A percentile compares a stretch with the other conserved stretches of the same genome.
Conservation (phyloP, 306 rosid species). For the Sicyos edulis region DNA sequence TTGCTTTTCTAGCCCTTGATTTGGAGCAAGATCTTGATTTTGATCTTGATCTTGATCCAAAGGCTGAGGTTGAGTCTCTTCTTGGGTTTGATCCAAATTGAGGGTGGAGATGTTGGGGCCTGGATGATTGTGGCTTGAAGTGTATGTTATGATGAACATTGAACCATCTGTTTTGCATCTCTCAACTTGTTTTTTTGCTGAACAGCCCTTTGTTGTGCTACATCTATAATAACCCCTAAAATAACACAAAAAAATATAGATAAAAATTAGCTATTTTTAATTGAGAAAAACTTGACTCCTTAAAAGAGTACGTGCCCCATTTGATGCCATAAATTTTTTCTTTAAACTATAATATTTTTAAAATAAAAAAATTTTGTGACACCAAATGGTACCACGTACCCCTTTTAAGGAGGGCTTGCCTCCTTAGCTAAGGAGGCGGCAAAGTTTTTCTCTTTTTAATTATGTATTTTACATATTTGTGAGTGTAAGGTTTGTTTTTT, state of each 20-base stretch:
- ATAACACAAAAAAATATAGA: not conserved
- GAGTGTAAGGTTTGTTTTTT: too few relatives aligned
- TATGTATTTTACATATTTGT: too few relatives aligned
- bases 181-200: slow-evolving; percentile 93
- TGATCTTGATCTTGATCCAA: slow-evolving; percentile 24
- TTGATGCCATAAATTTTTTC: too few relatives aligned
- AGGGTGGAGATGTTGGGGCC: slow-evolving; percentile 39
- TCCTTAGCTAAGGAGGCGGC: too few relatives aligned
- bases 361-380: too few relatives aligned
- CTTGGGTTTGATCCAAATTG: slow-evolving; percentile 27
- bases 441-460: too few relatives aligned
- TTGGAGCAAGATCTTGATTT: not conserved
- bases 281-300: too few relatives aligned
- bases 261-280: too few relatives aligned
- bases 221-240: slow-evolving; percentile 81
- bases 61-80: slow-evolving; percentile 25
- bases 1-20: slow-evolving; percentile 5
- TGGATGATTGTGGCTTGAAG: slow-evolving; percentile 75
- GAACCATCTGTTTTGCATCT: slow-evolving; percentile 84
- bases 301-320: too few relatives aligned
- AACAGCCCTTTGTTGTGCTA: slow-evolving; percentile 85
- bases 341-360: too few relatives aligned
- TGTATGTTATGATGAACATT: slow-evolving; percentile 71
- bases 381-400: too few relatives aligned
- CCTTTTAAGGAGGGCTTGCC: too few relatives aligned